phyloP scores from a whole-genome alignment of 345 rosid species.

The Eutrema heterophyllum region DNA sequence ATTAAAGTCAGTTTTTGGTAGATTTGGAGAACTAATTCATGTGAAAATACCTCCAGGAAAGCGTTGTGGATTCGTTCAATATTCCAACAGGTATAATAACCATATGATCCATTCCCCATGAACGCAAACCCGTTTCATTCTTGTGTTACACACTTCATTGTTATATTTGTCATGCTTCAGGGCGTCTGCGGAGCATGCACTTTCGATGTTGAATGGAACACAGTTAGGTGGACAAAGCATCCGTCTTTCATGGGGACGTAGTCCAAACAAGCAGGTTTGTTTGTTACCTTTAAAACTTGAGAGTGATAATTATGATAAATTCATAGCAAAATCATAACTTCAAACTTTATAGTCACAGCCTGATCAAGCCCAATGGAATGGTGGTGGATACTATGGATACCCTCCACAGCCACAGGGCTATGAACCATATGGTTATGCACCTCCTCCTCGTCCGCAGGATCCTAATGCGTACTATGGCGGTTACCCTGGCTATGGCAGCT shows the following conservation, averaged over 20 bases:
- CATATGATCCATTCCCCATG: neutral
- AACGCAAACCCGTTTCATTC: neutral
- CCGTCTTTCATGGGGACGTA: slow-evolving; percentile 98
- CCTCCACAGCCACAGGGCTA: slow-evolving; percentile 57
- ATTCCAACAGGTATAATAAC: slow-evolving; percentile 58
- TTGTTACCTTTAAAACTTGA: neutral
- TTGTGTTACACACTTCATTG: neutral
- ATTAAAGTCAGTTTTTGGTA: slow-evolving; percentile 67
- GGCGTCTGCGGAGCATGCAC: slow-evolving; percentile 79
- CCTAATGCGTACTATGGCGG: slow-evolving; percentile 89
- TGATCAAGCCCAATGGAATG: slow-evolving; percentile 69
- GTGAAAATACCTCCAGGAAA: slow-evolving; percentile 96
- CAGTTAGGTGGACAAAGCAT: slow-evolving; percentile 79
- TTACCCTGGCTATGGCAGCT: slow-evolving; percentile 74
- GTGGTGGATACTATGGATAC: slow-evolving; percentile 54
- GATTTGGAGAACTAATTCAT: slow-evolving; percentile 81
- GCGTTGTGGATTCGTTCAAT: slow-evolving; percentile 98
- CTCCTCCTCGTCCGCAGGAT: slow-evolving; percentile 55
- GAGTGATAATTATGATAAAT: neutral
- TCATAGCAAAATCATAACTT: neutral
- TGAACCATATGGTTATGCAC: slow-evolving; percentile 76
- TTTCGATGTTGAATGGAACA: slow-evolving; percentile 65
- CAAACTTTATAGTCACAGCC: slow-evolving; percentile 40
- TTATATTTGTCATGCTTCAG: slow-evolving; percentile 30
- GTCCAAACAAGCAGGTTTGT: slow-evolving; percentile 85